These are phyloP conservation scores for Amborella trichopoda DNA, from an alignment of 164 flowering plant species.

Conservation along the genomic window DNA sequence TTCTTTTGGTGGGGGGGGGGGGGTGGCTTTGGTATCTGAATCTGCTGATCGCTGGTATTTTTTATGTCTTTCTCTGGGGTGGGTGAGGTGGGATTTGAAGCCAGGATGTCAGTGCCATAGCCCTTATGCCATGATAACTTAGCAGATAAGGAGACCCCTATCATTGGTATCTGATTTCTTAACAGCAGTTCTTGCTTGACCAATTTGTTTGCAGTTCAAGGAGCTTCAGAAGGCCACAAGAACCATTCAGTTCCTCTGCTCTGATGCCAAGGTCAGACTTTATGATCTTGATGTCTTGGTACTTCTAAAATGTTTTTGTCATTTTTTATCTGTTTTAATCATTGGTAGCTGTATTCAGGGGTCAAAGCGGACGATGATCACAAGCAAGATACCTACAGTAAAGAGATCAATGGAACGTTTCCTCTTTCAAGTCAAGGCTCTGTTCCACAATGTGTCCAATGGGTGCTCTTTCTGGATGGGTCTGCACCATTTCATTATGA, in stretches of 20 bases:
- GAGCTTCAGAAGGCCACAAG: constrained; percentile 90
- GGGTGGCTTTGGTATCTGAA: no score
- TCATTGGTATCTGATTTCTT: neutral
- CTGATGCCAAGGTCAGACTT: constrained; percentile 74
- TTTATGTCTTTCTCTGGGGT: no score
- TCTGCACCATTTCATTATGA: constrained; percentile 12
- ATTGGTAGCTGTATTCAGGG: constrained; percentile 27
- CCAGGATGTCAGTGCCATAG: no score
- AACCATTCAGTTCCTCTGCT: constrained; percentile 73
- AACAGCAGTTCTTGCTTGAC: no score
- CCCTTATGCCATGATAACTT: no score
- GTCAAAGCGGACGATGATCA: constrained; percentile 48
- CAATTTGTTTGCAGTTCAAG: constrained; percentile 54
- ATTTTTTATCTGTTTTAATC: neutral
- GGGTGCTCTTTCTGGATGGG: constrained; percentile 84
- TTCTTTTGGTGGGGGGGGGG: no score
- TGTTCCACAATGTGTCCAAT: constrained; percentile 49
- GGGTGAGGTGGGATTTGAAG: no score
- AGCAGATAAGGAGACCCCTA: no score
- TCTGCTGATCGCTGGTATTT: constrained; percentile 1
- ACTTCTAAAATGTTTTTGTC: neutral
- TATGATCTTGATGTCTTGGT: neutral
- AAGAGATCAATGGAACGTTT: constrained; percentile 87
- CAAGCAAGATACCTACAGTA: constrained; percentile 68
- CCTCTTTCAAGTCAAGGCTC: constrained; percentile 72